Evolutionary conservation across 148 eudicot genomes (phyloP).

Genomic region (Cornus controversa): DNA sequence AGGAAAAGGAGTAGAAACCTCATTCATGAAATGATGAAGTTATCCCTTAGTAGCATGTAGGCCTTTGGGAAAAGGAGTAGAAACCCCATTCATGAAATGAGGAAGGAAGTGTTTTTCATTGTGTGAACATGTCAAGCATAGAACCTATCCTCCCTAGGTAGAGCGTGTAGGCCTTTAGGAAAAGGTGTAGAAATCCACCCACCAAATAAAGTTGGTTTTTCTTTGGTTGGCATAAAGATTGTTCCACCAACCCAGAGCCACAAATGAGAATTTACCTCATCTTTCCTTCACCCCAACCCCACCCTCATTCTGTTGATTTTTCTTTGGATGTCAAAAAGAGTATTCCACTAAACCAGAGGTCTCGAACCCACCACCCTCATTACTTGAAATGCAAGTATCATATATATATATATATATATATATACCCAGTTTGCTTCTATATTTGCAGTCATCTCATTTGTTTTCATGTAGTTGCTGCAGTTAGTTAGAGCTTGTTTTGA

Average conservation of each 20-base stretch:
- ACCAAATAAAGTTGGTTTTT: background rate
- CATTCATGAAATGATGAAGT: background rate
- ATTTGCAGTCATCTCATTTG: conserved; percentile 6
- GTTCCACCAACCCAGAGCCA: background rate
- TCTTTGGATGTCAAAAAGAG: no score
- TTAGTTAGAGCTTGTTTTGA: background rate
- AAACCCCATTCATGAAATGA: no score
- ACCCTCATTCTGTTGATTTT: no score
- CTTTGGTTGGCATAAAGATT: background rate
- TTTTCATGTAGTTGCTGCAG: background rate
- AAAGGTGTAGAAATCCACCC: background rate
- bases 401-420: background rate
- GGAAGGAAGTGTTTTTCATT: background rate
- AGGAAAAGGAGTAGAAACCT: background rate
- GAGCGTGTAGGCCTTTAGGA: conserved; percentile 1
- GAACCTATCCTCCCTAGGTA: background rate
- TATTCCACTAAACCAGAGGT: no score
- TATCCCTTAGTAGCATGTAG: no score
- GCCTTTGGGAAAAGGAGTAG: no score
- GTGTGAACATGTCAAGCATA: conserved; percentile 1
- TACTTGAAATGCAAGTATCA: conserved; percentile 1
- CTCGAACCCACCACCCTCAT: no score
- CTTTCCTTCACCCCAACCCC: background rate
- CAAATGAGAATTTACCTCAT: background rate
- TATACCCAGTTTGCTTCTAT: background rate